Evolutionary conservation across 2,329 filamentous ascomycete species (phyloP).

Genomic region (Remersonia thermophila): DNA sequence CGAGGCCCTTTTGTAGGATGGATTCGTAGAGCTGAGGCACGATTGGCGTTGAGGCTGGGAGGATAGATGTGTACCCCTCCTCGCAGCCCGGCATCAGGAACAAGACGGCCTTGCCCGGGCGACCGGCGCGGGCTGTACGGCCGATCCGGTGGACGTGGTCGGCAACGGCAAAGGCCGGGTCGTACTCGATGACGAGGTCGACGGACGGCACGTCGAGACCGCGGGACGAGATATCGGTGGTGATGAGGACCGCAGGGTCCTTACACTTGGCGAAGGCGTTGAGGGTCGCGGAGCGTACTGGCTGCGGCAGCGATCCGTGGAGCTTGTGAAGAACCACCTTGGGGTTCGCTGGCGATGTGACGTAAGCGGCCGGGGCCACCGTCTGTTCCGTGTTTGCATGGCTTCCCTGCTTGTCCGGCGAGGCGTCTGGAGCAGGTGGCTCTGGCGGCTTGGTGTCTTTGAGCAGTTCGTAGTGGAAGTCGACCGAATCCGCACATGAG

Average conservation of each 20-base stretch:
- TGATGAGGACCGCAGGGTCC: slow-evolving; percentile 71
- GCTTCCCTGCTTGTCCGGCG: slow-evolving; percentile 13
- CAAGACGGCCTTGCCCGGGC: slow-evolving; percentile 72
- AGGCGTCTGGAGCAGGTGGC: slow-evolving; percentile 20
- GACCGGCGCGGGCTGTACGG: slow-evolving; percentile 84
- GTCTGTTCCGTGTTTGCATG: slow-evolving; percentile 34
- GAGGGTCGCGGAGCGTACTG: slow-evolving; percentile 76
- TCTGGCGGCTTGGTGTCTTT: slow-evolving; percentile 27
- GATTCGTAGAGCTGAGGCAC: slow-evolving; percentile 40
- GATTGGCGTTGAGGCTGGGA: slow-evolving; percentile 41
- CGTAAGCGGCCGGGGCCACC: slow-evolving; percentile 54
- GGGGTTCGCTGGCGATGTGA: slow-evolving; percentile 64
- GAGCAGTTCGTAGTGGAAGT: slow-evolving; percentile 88
- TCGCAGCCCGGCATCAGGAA: slow-evolving; percentile 87
- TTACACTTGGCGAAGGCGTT: slow-evolving; percentile 63
- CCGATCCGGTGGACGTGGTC: slow-evolving; percentile 94
- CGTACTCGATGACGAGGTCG: slow-evolving; percentile 90
- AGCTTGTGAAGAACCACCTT: slow-evolving; percentile 69
- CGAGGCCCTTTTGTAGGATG: slow-evolving; percentile 53
- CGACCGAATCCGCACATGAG: slow-evolving; percentile 90
- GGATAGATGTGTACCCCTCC: slow-evolving; percentile 74
- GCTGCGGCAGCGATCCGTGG: slow-evolving; percentile 83
- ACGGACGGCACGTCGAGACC: slow-evolving; percentile 92
- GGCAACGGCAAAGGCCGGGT: slow-evolving; percentile 83
- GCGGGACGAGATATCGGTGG: slow-evolving; percentile 89